These are phyloP conservation scores for Parachaetomium inaequale DNA, from an alignment of 495 filamentous ascomycete species.

Conservation along the genomic window DNA sequence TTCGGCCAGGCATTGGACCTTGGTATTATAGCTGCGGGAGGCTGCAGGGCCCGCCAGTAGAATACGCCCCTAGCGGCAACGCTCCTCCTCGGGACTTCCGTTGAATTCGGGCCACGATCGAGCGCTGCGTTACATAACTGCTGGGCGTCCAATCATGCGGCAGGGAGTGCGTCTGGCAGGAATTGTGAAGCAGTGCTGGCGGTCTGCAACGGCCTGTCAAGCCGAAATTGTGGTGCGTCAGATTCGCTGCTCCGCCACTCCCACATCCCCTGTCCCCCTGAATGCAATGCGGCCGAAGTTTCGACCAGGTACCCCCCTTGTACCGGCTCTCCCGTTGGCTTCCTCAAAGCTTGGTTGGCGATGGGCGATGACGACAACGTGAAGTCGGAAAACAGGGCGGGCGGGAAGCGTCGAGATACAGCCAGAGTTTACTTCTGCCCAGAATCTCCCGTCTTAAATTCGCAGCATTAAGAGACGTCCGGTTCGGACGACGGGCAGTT, in stretches of 20 bases:
- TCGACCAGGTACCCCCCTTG: slow-evolving; percentile 4
- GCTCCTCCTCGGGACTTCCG: slow-evolving; percentile 17
- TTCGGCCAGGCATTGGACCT: slow-evolving; percentile 1
- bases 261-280: slow-evolving; percentile 12
- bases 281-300: slow-evolving; percentile 18
- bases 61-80: not conserved
- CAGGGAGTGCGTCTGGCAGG: slow-evolving; percentile 6
- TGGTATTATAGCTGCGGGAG: slow-evolving; percentile 6
- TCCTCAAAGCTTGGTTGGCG: not conserved
- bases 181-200: slow-evolving; percentile 2
- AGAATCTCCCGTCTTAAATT: too few relatives aligned
- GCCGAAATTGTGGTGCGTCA: slow-evolving; percentile 25
- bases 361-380: not conserved
- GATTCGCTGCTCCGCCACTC: slow-evolving; percentile 26
- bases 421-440: not conserved
- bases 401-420: not conserved
- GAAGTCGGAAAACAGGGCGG: not conserved
- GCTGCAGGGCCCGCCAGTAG: not conserved
- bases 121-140: slow-evolving; percentile 3
- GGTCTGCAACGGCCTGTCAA: slow-evolving; percentile 16
- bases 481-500: too few relatives aligned
- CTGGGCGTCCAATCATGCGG: slow-evolving; percentile 15
- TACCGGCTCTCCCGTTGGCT: not conserved
- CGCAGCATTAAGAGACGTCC: too few relatives aligned
- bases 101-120: slow-evolving; percentile 23